Evolutionary conservation across 345 rosid genomes (phyloP).

Genomic region (Salix purpurea): DNA sequence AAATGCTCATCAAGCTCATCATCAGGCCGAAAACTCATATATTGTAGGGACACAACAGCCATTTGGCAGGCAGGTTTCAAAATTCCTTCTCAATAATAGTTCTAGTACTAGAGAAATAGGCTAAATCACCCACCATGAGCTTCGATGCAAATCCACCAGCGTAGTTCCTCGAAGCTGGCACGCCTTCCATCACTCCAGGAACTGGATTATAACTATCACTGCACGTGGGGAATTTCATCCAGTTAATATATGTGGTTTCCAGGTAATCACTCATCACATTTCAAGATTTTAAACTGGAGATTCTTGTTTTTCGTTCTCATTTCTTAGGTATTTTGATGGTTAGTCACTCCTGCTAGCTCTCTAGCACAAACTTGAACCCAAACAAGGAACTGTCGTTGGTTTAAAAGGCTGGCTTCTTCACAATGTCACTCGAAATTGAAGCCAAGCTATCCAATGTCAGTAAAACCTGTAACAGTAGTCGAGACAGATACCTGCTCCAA

Average conservation of each 20-base stretch:
- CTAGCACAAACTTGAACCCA: not conserved
- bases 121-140: slow-evolving; percentile 61
- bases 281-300: not conserved
- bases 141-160: slow-evolving; percentile 74
- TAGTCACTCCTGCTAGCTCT: not conserved
- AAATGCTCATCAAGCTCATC: not conserved
- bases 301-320: not conserved
- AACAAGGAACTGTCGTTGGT: slow-evolving; percentile 2
- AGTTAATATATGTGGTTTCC: not conserved
- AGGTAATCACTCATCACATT: no score
- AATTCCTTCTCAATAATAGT: not conserved
- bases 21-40: not conserved
- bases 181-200: slow-evolving; percentile 95
- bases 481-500: slow-evolving; percentile 71
- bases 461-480: slow-evolving; percentile 1
- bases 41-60: not conserved
- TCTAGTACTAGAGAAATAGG: not conserved
- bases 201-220: slow-evolving; percentile 90
- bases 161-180: slow-evolving; percentile 81
- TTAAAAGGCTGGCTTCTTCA: not conserved
- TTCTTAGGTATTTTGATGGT: not conserved
- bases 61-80: not conserved
- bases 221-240: slow-evolving; percentile 21
- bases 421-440: not conserved
- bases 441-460: not conserved